Conservation (phyloP, 2,329 filamentous ascomycete species). For the Decorospora gaudefroyi region DNA sequence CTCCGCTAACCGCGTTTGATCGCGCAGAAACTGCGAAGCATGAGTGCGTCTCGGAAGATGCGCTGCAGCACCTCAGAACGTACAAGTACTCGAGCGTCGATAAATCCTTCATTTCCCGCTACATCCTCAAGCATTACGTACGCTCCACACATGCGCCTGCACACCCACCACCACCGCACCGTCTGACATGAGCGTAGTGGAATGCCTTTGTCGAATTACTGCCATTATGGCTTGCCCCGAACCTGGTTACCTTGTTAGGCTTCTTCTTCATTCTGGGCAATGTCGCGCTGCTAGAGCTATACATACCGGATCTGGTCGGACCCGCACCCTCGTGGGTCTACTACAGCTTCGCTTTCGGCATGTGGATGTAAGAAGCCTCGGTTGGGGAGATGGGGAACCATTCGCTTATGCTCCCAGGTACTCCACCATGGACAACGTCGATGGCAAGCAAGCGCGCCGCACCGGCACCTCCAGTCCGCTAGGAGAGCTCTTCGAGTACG, state of each 20-base stretch:
- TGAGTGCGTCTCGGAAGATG: slow-evolving; percentile 80
- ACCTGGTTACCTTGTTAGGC: slow-evolving; percentile 93
- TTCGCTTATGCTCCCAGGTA: slow-evolving; percentile 56
- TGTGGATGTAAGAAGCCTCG: slow-evolving; percentile 74
- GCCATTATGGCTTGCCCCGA: slow-evolving; percentile 94
- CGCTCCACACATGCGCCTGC: slow-evolving; percentile 52
- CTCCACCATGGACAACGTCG: slow-evolving; percentile 98
- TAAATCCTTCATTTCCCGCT: slow-evolving; percentile 89
- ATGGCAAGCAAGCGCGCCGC: slow-evolving; percentile 93
- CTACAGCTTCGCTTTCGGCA: slow-evolving; percentile 90
- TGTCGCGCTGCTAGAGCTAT: slow-evolving; percentile 72
- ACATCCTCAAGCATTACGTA: slow-evolving; percentile 95
- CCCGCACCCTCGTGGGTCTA: slow-evolving; percentile 91
- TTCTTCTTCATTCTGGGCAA: slow-evolving; percentile 94
- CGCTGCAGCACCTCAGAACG: slow-evolving; percentile 84
- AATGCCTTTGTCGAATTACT: slow-evolving; percentile 91
- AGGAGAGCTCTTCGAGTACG: slow-evolving; percentile 89
- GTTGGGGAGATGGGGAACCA: neutral
- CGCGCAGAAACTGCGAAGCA: slow-evolving; percentile 66
- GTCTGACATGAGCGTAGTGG: slow-evolving; percentile 67
- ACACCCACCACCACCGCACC: slow-evolving; percentile 9
- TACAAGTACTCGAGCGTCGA: slow-evolving; percentile 99
- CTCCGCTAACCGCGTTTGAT: slow-evolving; percentile 17
- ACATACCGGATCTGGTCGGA: slow-evolving; percentile 87
- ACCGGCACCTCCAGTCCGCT: slow-evolving; percentile 94